These are phyloP conservation scores for Selaginella tamariscina DNA, from an alignment of 75 land plant genomes.

Conservation along the genomic window DNA sequence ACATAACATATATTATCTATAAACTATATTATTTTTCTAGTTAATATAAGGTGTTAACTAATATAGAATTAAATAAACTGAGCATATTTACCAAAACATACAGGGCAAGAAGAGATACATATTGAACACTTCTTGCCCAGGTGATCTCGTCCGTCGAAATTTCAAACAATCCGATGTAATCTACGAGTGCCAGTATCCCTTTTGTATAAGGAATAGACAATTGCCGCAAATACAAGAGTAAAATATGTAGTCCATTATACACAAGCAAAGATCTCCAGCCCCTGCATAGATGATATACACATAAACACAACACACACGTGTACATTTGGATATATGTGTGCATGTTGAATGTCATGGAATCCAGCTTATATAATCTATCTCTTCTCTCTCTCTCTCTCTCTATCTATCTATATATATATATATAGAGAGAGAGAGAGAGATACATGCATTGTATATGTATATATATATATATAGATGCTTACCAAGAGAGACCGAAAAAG, in stretches of 20 bases:
- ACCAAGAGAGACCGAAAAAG: constrained; percentile 79
- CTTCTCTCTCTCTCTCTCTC: too few relatives aligned
- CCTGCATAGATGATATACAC: too few relatives aligned
- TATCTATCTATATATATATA: too few relatives aligned
- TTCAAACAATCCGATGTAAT: constrained; percentile 61
- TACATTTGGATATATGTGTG: too few relatives aligned
- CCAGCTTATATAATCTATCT: too few relatives aligned
- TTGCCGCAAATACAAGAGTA: constrained; percentile 67
- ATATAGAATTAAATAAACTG: too few relatives aligned
- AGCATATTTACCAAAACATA: constrained; percentile 53
- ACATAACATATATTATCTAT: too few relatives aligned
- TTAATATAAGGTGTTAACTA: too few relatives aligned
- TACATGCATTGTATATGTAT: not conserved
- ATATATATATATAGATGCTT: constrained; percentile 13
- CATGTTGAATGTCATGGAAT: too few relatives aligned
- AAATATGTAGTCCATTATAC: constrained; percentile 49
- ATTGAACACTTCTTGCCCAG: constrained; percentile 56
- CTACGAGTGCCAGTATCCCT: constrained; percentile 24
- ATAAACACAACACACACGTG: too few relatives aligned
- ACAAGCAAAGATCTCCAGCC: constrained; percentile 58
- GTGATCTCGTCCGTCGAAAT: constrained; percentile 27
- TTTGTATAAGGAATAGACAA: constrained; percentile 46
- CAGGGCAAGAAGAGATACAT: constrained; percentile 51
- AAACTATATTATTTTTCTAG: too few relatives aligned
- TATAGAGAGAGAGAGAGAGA: too few relatives aligned